Percentiles rank a stretch among this genome's conserved stretches.
Evolutionary conservation across 2,329 filamentous ascomycete species (phyloP).

Genomic region (Xylaria digitata): DNA sequence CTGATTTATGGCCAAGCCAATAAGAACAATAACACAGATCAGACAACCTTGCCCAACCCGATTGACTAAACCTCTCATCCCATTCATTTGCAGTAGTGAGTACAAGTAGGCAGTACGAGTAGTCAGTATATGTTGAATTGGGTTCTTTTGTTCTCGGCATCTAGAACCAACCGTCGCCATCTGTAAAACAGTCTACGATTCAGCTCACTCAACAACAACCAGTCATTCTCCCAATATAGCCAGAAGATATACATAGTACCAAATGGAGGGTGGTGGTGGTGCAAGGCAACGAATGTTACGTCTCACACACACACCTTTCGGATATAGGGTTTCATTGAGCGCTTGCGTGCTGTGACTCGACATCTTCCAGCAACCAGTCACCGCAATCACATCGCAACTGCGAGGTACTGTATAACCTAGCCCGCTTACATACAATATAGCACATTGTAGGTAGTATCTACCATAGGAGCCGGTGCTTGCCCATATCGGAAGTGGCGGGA

Average conservation of each 20-base stretch:
- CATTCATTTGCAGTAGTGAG: neutral
- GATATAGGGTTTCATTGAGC: conserved; percentile 45
- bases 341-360: conserved; percentile 43
- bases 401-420: conserved; percentile 30
- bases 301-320: conserved; percentile 39
- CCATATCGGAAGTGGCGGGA: conserved; percentile 31
- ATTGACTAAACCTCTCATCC: neutral
- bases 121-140: neutral
- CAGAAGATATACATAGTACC: conserved; percentile 11
- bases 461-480: conserved; percentile 12
- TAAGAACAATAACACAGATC: neutral
- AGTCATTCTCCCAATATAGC: conserved; percentile 22
- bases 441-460: neutral
- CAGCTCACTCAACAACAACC: conserved; percentile 23
- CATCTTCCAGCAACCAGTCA: conserved; percentile 25
- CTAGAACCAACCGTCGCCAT: neutral
- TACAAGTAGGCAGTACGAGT: too few species aligned
- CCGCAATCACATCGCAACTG: conserved; percentile 31
- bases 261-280: conserved; percentile 25
- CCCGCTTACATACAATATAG: conserved; percentile 6
- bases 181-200: neutral
- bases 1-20: conserved; percentile 19
- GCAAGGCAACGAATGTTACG: conserved; percentile 32
- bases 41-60: neutral
- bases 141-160: neutral